Evolutionary conservation across 148 eudicot genomes (phyloP).

Genomic region (Fagopyrum esculentum): DNA sequence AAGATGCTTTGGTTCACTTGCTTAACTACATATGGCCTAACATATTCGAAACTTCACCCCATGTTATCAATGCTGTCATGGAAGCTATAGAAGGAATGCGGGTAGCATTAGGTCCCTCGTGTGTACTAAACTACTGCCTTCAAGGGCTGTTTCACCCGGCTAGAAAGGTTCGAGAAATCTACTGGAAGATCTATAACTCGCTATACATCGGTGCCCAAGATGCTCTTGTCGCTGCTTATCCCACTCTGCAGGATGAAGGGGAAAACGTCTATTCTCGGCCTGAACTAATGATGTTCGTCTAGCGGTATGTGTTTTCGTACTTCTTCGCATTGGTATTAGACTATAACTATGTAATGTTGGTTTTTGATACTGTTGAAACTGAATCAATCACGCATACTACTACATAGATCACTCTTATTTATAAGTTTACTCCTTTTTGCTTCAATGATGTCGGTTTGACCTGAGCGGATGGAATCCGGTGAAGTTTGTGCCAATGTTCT

Average conservation of each 20-base stretch:
- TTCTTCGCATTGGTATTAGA: not conserved
- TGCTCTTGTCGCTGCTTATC: conserved; percentile 86
- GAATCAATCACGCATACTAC: not conserved
- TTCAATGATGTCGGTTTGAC: too few relatives aligned
- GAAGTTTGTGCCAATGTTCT: too few relatives aligned
- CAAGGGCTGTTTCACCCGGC: conserved; percentile 96
- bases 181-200: conserved; percentile 94
- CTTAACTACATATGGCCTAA: conserved; percentile 91
- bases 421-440: too few relatives aligned
- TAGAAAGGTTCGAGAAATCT: conserved; percentile 90
- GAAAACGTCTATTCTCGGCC: conserved; percentile 68
- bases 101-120: conserved; percentile 82
- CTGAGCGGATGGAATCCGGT: too few relatives aligned
- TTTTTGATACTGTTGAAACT: not conserved
- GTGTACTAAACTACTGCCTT: conserved; percentile 77
- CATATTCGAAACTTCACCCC: conserved; percentile 92
- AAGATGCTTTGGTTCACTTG: conserved; percentile 78
- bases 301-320: not conserved
- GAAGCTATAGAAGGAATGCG: conserved; percentile 98
- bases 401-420: too few relatives aligned
- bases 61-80: conserved; percentile 85
- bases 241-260: conserved; percentile 69
- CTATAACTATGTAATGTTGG: not conserved
- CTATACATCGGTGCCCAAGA: conserved; percentile 92
- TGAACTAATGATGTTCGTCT: conserved; percentile 72